Evolutionary conservation across 2,329 filamentous ascomycete genomes (phyloP), one percentile per base, ranked within the genome.

Genomic region (Sporothrix variecibatus): DNA sequence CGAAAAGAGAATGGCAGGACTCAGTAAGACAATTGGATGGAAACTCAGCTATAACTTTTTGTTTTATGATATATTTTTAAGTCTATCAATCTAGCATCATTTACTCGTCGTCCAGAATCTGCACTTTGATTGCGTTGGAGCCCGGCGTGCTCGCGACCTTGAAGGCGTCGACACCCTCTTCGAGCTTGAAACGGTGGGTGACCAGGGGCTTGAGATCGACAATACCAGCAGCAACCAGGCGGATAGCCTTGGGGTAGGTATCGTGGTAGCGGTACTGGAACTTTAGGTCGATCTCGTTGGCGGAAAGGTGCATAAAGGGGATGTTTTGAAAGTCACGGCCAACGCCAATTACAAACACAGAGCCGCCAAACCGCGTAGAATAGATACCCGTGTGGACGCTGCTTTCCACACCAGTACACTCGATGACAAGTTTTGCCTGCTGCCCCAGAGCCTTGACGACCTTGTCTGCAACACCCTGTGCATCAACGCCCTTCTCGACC

Each of bases 191-290:
- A 0, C 83, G 85, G 80, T 93, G 90, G 11, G 90, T 90, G 3
- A 93, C 87, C n/a, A 92, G 81, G 15, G 70, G 85, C 78, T 90
- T 90, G 28, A 92, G 82, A 78, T 92, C 86, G 9, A 93, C 79
- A 1, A 92, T 84, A 0, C 87, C 87, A 2, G 89, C 88, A 56
- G 84, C 85, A 34, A 93, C 79, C 60, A 87, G 88, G 7, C 87
- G 84, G 38, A 93, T 90, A 0, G 88, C 91, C 0, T 87, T 86
- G 0, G 91, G 90, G 90, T 91, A 93, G 0, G 90, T 92, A 78
- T 93, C 90, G 56, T 87, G 85, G 79, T 93, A 93, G 9, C 91
- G 85, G 80, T 93, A 92, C 78, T 92, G 92, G 81, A 93, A 93
- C 51, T 87, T 88, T 28, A 93, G 83, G 77, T 92, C 86, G 76